Percentiles rank a stretch among this genome's conserved stretches.
These are phyloP conservation scores for Trichomonas vaginalis DNA, from an alignment of 208 protist genomes.

Conservation along the genomic window DNA sequence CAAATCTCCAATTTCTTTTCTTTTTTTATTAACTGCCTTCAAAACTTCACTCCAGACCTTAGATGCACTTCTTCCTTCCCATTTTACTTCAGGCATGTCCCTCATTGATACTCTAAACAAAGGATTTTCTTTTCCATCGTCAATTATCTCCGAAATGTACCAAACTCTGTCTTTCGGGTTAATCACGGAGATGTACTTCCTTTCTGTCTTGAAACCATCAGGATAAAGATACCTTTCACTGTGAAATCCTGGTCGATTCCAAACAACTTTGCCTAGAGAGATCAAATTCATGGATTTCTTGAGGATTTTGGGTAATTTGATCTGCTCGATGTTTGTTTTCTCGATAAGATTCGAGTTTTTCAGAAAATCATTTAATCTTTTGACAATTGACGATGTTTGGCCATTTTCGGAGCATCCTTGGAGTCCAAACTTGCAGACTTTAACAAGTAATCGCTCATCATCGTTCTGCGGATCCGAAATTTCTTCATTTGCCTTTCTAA, in stretches of 20 bases:
- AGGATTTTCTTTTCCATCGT: neutral
- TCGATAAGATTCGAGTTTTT: neutral
- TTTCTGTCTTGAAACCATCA: neutral
- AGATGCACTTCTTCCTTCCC: neutral
- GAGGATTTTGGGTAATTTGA: neutral
- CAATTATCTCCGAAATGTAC: neutral
- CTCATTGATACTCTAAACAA: neutral
- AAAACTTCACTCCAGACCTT: neutral
- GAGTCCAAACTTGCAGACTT: neutral
- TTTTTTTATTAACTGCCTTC: neutral
- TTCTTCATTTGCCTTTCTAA: neutral
- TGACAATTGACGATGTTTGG: neutral
- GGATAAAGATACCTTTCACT: neutral
- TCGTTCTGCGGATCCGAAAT: neutral
- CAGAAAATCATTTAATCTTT: neutral
- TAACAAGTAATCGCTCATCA: neutral
- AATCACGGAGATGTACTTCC: neutral
- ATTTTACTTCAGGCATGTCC: neutral
- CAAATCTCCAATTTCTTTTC: neutral
- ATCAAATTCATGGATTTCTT: neutral
- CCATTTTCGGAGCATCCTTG: neutral
- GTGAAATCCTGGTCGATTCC: neutral
- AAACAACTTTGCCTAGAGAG: neutral
- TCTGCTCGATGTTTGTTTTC: neutral
- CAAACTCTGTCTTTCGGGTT: neutral